Evolutionary conservation across 495 filamentous ascomycete genomes (phyloP).

Genomic region (Tuber calosporum): DNA sequence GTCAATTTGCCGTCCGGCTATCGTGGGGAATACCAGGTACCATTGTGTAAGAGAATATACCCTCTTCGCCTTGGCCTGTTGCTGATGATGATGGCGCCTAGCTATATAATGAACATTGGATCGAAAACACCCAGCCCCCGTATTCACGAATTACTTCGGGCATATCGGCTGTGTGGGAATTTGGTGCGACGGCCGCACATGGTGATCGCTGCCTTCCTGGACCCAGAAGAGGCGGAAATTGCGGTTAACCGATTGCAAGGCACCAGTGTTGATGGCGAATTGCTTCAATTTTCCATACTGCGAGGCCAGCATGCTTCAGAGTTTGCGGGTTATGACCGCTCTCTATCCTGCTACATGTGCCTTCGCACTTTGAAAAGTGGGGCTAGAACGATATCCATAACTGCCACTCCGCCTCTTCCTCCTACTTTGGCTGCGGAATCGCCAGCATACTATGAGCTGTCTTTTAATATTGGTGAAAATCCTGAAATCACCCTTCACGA

Average conservation of each 20-base stretch:
- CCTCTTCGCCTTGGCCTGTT: background rate
- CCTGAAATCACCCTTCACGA: background rate
- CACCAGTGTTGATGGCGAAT: background rate
- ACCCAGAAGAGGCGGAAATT: background rate
- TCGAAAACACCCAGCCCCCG: background rate
- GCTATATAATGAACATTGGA: background rate
- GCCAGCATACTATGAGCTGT: background rate
- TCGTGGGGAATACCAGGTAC: background rate
- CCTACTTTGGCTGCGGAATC: background rate
- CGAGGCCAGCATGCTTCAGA: background rate
- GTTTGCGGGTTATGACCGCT: conserved; percentile 1
- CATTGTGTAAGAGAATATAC: background rate
- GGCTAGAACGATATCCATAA: background rate
- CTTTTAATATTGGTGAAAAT: background rate
- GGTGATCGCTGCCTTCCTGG: background rate
- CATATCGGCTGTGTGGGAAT: background rate
- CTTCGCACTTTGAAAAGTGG: background rate
- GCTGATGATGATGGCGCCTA: background rate
- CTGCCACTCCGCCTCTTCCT: background rate
- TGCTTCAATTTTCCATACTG: background rate
- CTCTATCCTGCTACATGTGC: background rate
- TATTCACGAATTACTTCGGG: background rate
- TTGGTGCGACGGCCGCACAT: conserved; percentile 1
- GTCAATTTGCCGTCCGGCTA: background rate
- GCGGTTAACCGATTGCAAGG: background rate